A percentile compares a stretch with the other conserved stretches of the same genome.
phyloP scores from a whole-genome alignment of 345 rosid species.

The Eucalyptus grandis region DNA sequence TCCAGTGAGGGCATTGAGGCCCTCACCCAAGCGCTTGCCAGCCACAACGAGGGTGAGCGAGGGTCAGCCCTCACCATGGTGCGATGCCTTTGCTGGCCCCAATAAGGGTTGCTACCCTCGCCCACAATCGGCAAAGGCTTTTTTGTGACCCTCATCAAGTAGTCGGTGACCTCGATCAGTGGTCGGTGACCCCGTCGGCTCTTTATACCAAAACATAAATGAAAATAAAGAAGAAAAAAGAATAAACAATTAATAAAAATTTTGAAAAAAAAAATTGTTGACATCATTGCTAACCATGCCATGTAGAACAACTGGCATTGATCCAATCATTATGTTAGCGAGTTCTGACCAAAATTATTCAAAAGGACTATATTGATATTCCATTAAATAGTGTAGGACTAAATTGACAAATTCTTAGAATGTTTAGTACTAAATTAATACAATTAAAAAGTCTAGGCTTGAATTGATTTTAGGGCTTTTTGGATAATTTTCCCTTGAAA shows the following conservation, averaged over 20 bases:
- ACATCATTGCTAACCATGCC: rapidly evolving
- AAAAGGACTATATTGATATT: rapidly evolving
- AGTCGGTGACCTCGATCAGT: rapidly evolving
- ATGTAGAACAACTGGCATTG: rapidly evolving
- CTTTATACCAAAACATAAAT: too few species aligned
- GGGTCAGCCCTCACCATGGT: background rate
- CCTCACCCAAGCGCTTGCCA: background rate
- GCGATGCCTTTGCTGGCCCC: background rate
- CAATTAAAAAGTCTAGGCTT: rapidly evolving
- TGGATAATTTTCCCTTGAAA: background rate
- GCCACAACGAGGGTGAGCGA: rapidly evolving
- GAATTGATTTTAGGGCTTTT: rapidly evolving
- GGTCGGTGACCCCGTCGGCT: rapidly evolving
- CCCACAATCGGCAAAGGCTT: rapidly evolving
- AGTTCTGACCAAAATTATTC: rapidly evolving
- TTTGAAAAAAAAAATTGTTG: too few species aligned
- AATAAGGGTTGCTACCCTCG: background rate
- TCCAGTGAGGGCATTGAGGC: background rate
- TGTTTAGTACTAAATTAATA: too few species aligned
- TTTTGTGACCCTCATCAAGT: rapidly evolving
- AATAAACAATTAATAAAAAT: too few species aligned
- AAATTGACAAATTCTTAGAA: rapidly evolving
- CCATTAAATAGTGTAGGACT: background rate
- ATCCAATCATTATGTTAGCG: rapidly evolving
- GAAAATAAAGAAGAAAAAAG: background rate